Percentiles rank a stretch among this genome's conserved stretches.
Evolutionary conservation across 129 eudicot genomes (phyloP).

Genomic region (Ambrosia trifida): DNA sequence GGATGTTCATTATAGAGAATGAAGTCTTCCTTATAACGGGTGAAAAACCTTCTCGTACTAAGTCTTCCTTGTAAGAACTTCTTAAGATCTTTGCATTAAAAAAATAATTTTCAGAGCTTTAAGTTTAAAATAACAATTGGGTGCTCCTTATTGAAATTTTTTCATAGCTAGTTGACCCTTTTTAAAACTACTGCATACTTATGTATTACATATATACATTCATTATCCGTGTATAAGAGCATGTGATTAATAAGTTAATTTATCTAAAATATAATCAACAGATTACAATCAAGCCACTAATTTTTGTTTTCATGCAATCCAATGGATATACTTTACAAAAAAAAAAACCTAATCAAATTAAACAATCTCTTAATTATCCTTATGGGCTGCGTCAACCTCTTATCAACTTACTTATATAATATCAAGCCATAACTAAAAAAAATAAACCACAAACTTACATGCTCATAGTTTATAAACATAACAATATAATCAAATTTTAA

Average conservation of each 20-base stretch:
- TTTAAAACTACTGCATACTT: background rate
- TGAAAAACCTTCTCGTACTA: too few species aligned
- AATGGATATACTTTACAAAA: background rate
- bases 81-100: too few species aligned
- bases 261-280: background rate
- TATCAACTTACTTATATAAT: background rate
- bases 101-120: too few species aligned
- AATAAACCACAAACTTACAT: background rate
- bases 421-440: background rate
- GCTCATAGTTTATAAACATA: background rate
- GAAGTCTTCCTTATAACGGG: too few species aligned
- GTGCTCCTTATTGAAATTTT: background rate
- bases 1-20: too few species aligned
- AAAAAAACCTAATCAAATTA: background rate
- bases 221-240: background rate
- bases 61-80: too few species aligned
- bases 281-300: background rate
- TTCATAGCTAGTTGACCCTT: background rate
- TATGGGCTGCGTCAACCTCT: background rate
- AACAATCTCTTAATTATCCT: background rate
- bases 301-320: background rate
- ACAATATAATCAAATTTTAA: background rate
- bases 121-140: too few species aligned
- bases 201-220: background rate
- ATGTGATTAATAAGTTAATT: slow-evolving; percentile 3